Conservation (phyloP, 2,329 filamentous ascomycete genomes). For the Penicillium sp. region DNA sequence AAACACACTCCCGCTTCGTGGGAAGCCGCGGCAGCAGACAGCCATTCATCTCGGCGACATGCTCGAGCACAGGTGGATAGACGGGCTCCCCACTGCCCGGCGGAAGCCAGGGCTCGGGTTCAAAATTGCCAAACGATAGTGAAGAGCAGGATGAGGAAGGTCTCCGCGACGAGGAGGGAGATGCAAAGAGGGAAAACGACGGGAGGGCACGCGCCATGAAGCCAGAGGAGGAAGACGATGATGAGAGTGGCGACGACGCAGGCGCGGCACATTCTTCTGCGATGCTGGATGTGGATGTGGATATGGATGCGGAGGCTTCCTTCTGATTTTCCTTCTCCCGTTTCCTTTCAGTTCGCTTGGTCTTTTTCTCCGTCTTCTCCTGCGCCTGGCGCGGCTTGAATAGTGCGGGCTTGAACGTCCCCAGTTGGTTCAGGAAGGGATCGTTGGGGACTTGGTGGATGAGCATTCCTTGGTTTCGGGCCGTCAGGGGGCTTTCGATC, state of each 20-base stretch:
- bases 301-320: background rate
- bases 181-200: background rate
- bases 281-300: background rate
- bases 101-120: background rate
- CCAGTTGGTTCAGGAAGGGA: background rate
- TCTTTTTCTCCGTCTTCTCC: background rate
- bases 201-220: background rate
- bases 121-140: background rate
- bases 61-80: background rate
- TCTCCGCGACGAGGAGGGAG: background rate
- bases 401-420: background rate
- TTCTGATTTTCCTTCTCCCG: too few species aligned
- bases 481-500: background rate
- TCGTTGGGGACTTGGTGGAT: background rate
- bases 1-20: background rate
- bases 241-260: background rate
- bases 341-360: background rate
- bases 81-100: background rate
- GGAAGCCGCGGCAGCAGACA: background rate
- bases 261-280: background rate
- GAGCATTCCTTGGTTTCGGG: slow-evolving; percentile 1
- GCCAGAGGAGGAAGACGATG: background rate
- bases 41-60: background rate
- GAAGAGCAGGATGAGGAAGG: background rate
- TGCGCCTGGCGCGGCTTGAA: slow-evolving; percentile 1